Conservation (phyloP, 2,329 filamentous ascomycete genomes). For the Trichoderma sp. region DNA sequence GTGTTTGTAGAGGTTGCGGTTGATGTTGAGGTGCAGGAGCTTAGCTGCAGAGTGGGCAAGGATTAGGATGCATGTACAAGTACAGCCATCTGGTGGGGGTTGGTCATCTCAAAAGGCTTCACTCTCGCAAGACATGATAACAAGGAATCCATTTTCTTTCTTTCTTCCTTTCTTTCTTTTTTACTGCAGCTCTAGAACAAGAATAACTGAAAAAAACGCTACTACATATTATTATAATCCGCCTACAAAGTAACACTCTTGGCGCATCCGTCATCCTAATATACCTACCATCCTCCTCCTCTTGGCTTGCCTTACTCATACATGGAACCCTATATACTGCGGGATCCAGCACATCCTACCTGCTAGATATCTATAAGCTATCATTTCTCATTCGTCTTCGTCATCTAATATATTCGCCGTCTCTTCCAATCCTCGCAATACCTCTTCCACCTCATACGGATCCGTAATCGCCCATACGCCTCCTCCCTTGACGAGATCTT, state of each 20-base stretch:
- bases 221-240: not conserved
- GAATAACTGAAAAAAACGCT: not conserved
- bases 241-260: not conserved
- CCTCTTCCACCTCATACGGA: conserved; percentile 70
- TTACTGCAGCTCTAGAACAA: not conserved
- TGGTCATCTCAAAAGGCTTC: not conserved
- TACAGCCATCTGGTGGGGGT: not conserved
- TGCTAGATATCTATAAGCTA: not conserved
- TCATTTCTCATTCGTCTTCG: conserved; percentile 37
- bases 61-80: conserved; percentile 10
- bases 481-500: conserved; percentile 77
- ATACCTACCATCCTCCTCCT: not conserved
- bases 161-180: not conserved
- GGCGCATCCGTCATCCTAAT: not conserved
- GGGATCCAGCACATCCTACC: not conserved
- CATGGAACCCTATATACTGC: not conserved
- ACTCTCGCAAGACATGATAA: not conserved
- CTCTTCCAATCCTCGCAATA: conserved; percentile 62
- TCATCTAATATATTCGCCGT: conserved; percentile 55
- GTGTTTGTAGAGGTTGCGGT: conserved; percentile 11
- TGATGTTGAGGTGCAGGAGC: conserved; percentile 13
- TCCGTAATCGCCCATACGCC: conserved; percentile 91
- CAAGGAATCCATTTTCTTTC: not conserved
- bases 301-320: not conserved
- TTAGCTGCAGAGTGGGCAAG: conserved; percentile 14